Percentiles rank a stretch among this genome's conserved stretches.
Conservation (phyloP, 2,329 filamentous ascomycete species). For the Penicillium sp. region DNA sequence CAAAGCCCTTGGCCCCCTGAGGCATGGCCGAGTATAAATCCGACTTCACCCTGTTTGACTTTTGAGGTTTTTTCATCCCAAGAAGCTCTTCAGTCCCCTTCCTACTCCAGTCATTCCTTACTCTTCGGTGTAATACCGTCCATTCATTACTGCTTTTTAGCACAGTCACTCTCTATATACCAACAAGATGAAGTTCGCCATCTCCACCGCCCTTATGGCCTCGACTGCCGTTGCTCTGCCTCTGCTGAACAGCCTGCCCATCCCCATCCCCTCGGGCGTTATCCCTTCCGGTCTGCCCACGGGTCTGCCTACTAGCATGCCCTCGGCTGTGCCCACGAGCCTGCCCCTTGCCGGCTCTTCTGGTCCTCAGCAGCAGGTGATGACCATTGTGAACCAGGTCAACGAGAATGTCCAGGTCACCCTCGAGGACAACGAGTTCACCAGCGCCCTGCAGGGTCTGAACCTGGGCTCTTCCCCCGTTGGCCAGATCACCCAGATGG, state of each 20-base stretch:
- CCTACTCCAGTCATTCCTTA: constrained; percentile 17
- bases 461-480: constrained; percentile 16
- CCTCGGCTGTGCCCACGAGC: constrained; percentile 1
- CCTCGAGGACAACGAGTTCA: constrained; percentile 14
- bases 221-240: constrained; percentile 18
- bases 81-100: constrained; percentile 14
- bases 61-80: constrained; percentile 8
- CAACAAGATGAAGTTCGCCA: constrained; percentile 21
- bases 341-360: neutral
- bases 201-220: constrained; percentile 19
- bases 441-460: constrained; percentile 18
- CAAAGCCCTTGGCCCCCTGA: neutral
- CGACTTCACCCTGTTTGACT: too few relatives aligned
- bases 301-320: constrained; percentile 2
- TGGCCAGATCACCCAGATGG: constrained; percentile 12
- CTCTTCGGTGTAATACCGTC: constrained; percentile 17
- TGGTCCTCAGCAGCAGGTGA: constrained; percentile 9
- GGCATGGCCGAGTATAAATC: constrained; percentile 13
- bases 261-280: constrained; percentile 7
- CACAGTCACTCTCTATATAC: constrained; percentile 15
- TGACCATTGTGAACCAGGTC: constrained; percentile 14
- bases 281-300: constrained; percentile 9
- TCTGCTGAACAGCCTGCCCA: constrained; percentile 2
- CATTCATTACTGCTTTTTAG: constrained; percentile 18
- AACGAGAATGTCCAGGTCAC: constrained; percentile 17